A percentile compares a stretch with the other conserved stretches of the same genome.
Evolutionary conservation across 2,329 filamentous ascomycete species (phyloP).

Genomic region (Aspergillus sp.): DNA sequence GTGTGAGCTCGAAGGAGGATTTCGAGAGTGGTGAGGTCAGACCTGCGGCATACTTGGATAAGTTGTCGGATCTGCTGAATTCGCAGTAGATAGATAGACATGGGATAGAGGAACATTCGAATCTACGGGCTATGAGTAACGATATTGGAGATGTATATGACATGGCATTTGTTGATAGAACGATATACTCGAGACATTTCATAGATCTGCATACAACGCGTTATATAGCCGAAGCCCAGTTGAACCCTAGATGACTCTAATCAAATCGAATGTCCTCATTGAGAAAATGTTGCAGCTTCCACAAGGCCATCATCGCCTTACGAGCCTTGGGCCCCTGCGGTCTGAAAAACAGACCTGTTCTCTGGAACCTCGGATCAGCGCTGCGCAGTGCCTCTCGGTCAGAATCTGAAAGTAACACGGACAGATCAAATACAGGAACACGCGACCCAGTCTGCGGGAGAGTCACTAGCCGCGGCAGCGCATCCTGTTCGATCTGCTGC

Average conservation of each 20-base stretch:
- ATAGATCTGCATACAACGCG: neutral
- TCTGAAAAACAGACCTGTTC: conserved; percentile 37
- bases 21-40: conserved; percentile 74
- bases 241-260: neutral
- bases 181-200: neutral
- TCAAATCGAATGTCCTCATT: neutral
- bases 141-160: neutral
- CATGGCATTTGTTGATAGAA: conserved; percentile 3
- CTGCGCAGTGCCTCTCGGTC: conserved; percentile 31
- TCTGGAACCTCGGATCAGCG: conserved; percentile 28
- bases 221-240: neutral
- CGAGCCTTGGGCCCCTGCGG: conserved; percentile 28
- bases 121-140: conserved; percentile 1
- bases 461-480: conserved; percentile 28
- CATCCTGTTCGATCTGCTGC: neutral
- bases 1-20: conserved; percentile 77
- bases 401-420: conserved; percentile 28
- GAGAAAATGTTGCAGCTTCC: conserved; percentile 39
- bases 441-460: conserved; percentile 29
- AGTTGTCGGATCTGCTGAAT: conserved; percentile 70
- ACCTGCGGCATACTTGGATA: conserved; percentile 81
- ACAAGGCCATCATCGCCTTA: conserved; percentile 36
- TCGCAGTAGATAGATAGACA: conserved; percentile 7
- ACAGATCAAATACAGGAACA: conserved; percentile 41
- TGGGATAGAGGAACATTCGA: neutral